Evolutionary conservation across 2,329 filamentous ascomycete genomes (phyloP).

Genomic region (Rhytidhysteron rufulum): DNA sequence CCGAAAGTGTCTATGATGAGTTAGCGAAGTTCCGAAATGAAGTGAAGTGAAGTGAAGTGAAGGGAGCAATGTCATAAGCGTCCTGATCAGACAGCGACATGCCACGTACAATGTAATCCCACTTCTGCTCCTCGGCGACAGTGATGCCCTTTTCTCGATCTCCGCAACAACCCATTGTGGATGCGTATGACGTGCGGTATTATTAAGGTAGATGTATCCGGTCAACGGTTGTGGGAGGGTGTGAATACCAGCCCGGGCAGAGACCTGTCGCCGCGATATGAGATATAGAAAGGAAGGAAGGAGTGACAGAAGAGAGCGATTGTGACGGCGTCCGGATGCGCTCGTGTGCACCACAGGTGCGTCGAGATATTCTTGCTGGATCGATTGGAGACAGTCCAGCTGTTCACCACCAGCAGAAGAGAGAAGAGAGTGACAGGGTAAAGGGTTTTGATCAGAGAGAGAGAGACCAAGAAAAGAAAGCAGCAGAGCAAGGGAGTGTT

Average conservation of each 20-base stretch:
- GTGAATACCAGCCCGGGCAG: constrained; percentile 32
- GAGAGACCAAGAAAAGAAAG: constrained; percentile 13
- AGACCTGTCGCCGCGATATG: constrained; percentile 6
- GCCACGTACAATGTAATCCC: constrained; percentile 79
- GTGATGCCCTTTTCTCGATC: constrained; percentile 34
- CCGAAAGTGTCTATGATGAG: constrained; percentile 45
- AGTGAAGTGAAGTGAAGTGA: neutral
- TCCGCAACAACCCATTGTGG: constrained; percentile 34
- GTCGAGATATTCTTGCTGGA: constrained; percentile 8
- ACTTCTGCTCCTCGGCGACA: constrained; percentile 55
- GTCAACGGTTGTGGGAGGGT: constrained; percentile 25
- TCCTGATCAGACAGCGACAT: neutral
- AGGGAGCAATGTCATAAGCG: neutral
- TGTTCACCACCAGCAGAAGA: constrained; percentile 30
- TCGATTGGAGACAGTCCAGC: constrained; percentile 35
- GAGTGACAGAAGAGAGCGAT: constrained; percentile 20
- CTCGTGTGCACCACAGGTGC: constrained; percentile 7
- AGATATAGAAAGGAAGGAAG: constrained; percentile 16
- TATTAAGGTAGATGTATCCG: constrained; percentile 29
- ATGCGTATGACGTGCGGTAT: constrained; percentile 8
- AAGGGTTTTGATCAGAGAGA: constrained; percentile 19
- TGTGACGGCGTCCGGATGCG: constrained; percentile 22
- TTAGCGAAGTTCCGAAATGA: constrained; percentile 14
- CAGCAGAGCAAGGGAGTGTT: constrained; percentile 7
- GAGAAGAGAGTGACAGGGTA: constrained; percentile 25